Evolutionary conservation across 78 protist species (phyloP), one percentile per base, ranked within the genome.

Genomic region (Dictyostelium firmibasis): DNA sequence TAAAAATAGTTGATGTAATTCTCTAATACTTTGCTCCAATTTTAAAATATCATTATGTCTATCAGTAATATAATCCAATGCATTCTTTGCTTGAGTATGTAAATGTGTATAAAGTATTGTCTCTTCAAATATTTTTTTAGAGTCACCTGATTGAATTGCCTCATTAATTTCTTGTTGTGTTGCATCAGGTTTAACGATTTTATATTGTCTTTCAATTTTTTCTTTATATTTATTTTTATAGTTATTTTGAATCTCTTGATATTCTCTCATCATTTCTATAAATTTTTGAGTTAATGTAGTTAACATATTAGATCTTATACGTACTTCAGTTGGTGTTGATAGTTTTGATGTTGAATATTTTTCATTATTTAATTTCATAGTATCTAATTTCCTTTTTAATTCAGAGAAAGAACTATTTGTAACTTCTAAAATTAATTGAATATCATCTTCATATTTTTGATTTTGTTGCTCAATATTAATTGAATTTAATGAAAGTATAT

Each of bases 121-220:
- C 44, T 97, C 97, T 43, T 96, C 94, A 91, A 97, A 96, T 18
- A 96, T 82, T 31, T 86, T 91, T 20, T 84, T 47, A 2, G 95
- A 77, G 27, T 86, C 91, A 33, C 96, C 96, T 1, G 91, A 70
- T 36, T 87, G 96, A 47, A 94, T 67, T 29, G 92, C 98, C 3
- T 27, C 97, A 23, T 92, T 95, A 74, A 97, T 95, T 79, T 97
- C 98, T 38, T 94, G 98, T 77, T 83, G 82, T n/a, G 98, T 96
- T 53, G 97, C 98, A 18, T 96, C 91, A 18, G 97, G 97, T 35
- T 96, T 95, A 72, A 96, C 98, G 3, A 93, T 89, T 91, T 72
- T 91, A 91, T 86, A 92, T 78, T 97, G 98, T 50, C 98, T 96
- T 74, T 87, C 96, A 23, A 96, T 92, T 38, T 96, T 85, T 27